phyloP scores from a whole-genome alignment of 768 basidiomycete species.

The Ramaria rubella region DNA sequence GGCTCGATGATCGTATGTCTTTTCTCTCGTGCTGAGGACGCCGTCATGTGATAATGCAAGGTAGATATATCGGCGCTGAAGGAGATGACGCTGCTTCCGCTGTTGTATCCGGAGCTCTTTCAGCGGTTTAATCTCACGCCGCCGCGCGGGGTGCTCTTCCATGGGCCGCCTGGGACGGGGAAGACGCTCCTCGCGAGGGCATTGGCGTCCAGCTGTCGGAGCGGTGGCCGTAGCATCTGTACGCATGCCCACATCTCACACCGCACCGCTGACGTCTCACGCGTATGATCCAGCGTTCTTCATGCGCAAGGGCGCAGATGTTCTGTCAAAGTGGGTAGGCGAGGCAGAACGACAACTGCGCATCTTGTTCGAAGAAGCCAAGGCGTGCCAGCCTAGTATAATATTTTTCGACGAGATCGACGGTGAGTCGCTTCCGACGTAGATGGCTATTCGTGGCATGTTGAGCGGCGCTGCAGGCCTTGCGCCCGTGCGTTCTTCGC shows the following conservation, averaged over 20 bases:
- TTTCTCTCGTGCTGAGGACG: not conserved
- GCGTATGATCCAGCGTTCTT: slow-evolving; percentile 68
- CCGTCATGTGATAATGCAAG: not conserved
- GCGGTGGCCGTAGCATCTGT: slow-evolving; percentile 85
- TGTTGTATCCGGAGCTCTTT: slow-evolving; percentile 95
- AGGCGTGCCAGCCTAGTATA: slow-evolving; percentile 86
- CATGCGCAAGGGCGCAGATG: slow-evolving; percentile 99
- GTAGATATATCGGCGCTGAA: slow-evolving; percentile 92
- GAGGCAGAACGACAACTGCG: slow-evolving; percentile 96
- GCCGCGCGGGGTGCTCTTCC: slow-evolving; percentile 93
- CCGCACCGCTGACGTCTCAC: not conserved
- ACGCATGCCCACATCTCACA: slow-evolving; percentile 26
- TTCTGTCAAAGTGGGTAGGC: slow-evolving; percentile 97
- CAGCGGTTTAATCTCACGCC: slow-evolving; percentile 91
- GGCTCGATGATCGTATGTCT: slow-evolving; percentile 76
- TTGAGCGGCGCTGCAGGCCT: slow-evolving; percentile 37
- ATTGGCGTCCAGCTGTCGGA: slow-evolving; percentile 85
- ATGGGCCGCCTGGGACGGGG: slow-evolving; percentile 98
- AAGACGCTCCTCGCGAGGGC: slow-evolving; percentile 93
- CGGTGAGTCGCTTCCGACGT: too few relatives aligned
- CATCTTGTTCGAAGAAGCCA: slow-evolving; percentile 92
- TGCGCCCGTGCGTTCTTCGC: slow-evolving; percentile 95
- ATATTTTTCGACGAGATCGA: slow-evolving; percentile 99
- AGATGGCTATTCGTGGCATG: too few relatives aligned
- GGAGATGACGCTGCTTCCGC: slow-evolving; percentile 95